Evolutionary conservation across 2,329 filamentous ascomycete species (phyloP).

Genomic region (Harringtonia lauricola): DNA sequence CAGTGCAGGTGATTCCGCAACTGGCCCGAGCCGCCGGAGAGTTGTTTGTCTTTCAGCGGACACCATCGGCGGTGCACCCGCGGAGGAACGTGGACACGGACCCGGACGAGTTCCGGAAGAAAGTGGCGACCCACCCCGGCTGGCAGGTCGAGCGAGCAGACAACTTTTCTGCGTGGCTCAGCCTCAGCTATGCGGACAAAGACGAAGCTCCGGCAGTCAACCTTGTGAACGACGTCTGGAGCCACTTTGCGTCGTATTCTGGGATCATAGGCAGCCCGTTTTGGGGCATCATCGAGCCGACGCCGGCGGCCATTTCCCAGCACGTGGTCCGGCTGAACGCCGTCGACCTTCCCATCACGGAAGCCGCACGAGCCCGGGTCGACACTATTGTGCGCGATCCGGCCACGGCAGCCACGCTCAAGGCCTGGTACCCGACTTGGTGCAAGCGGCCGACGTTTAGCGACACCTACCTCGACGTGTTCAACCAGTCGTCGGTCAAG

Average conservation of each 20-base stretch:
- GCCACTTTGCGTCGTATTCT: conserved; percentile 24
- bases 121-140: conserved; percentile 23
- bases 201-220: conserved; percentile 25
- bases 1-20: conserved; percentile 32
- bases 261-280: conserved; percentile 17
- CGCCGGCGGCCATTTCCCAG: not conserved
- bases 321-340: conserved; percentile 25
- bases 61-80: conserved; percentile 30
- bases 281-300: not conserved
- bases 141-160: conserved; percentile 36
- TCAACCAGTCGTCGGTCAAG: conserved; percentile 47
- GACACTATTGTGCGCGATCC: conserved; percentile 40
- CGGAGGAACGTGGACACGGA: conserved; percentile 29
- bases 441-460: conserved; percentile 55
- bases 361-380: conserved; percentile 33
- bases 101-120: conserved; percentile 20
- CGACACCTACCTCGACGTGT: conserved; percentile 45
- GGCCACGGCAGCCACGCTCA: conserved; percentile 37
- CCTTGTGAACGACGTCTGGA: conserved; percentile 39
- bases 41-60: conserved; percentile 46
- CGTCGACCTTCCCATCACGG: conserved; percentile 29
- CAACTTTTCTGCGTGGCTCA: conserved; percentile 30
- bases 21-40: conserved; percentile 36
- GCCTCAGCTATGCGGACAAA: conserved; percentile 22
- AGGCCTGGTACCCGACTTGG: conserved; percentile 49